Evolutionary conservation across 2,329 filamentous ascomycete genomes (phyloP).

Genomic region (Fusarium sp.): DNA sequence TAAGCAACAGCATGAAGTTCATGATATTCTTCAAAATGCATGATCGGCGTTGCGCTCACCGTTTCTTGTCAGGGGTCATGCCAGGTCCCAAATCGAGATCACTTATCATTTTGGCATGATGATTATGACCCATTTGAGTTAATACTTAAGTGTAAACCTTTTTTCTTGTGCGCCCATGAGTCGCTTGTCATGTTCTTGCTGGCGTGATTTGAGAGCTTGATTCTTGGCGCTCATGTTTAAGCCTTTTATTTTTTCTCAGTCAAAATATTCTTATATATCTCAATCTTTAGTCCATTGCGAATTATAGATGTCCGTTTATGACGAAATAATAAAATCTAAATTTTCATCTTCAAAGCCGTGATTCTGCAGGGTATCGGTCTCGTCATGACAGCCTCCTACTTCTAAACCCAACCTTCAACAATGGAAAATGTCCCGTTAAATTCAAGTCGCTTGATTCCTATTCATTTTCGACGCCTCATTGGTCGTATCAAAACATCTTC

Average conservation of each 20-base stretch:
- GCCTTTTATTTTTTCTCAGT: neutral
- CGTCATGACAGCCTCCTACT: neutral
- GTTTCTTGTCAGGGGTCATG: conserved; percentile 14
- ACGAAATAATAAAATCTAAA: fast-evolving
- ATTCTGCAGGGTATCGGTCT: too few species aligned
- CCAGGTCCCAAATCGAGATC: neutral
- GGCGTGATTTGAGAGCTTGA: neutral
- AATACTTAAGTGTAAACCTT: neutral
- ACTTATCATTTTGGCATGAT: neutral
- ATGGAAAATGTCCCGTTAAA: neutral
- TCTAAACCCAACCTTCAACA: neutral
- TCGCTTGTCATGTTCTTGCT: neutral
- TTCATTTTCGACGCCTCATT: fast-evolving
- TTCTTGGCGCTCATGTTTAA: neutral
- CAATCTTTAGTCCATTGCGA: fast-evolving
- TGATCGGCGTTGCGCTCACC: conserved; percentile 24
- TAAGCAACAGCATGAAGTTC: conserved; percentile 29
- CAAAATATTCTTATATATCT: fast-evolving
- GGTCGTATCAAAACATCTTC: fast-evolving
- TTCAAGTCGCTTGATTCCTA: fast-evolving
- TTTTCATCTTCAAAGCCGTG: neutral
- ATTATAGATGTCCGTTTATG: fast-evolving
- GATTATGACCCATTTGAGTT: neutral
- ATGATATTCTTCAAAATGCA: conserved; percentile 35
- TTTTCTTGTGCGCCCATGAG: neutral